phyloP scores from a whole-genome alignment of 1,139 yeast species.

The Debaryomyces psychrophilus region DNA sequence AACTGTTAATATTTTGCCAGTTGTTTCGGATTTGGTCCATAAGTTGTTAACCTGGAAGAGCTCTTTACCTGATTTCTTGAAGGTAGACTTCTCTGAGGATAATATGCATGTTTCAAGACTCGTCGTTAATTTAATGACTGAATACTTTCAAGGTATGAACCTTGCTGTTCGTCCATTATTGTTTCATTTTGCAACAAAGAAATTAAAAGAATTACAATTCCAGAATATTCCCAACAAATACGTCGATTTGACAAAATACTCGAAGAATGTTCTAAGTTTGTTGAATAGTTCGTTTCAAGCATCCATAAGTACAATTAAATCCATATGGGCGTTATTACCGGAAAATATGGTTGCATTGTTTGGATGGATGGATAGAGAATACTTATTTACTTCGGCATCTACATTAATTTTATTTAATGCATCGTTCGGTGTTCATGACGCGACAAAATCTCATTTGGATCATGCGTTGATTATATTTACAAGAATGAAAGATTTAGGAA shows the following conservation, averaged over 20 bases:
- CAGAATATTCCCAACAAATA: slow-evolving; percentile 51
- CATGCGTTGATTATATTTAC: slow-evolving; percentile 73
- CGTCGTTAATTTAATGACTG: slow-evolving; percentile 79
- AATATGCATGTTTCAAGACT: slow-evolving; percentile 65
- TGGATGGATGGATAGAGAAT: slow-evolving; percentile 90
- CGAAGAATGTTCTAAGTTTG: slow-evolving; percentile 67
- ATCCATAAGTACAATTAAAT: slow-evolving; percentile 74
- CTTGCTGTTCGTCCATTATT: slow-evolving; percentile 79
- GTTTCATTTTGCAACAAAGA: slow-evolving; percentile 77
- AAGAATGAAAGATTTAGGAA: slow-evolving; percentile 74
- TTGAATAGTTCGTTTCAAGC: slow-evolving; percentile 85
- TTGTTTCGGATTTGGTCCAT: slow-evolving; percentile 70
- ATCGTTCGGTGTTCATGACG: slow-evolving; percentile 82
- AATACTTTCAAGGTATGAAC: slow-evolving; percentile 83
- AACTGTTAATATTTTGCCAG: slow-evolving; percentile 70
- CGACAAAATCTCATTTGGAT: slow-evolving; percentile 70
- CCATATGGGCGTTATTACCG: slow-evolving; percentile 71
- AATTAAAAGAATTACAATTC: slow-evolving; percentile 55
- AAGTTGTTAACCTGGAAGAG: slow-evolving; percentile 73
- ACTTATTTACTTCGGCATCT: slow-evolving; percentile 78
- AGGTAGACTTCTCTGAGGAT: slow-evolving; percentile 62
- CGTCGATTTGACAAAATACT: slow-evolving; percentile 68
- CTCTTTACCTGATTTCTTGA: slow-evolving; percentile 62
- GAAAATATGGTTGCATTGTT: slow-evolving; percentile 80
- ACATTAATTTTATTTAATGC: slow-evolving; percentile 76